phyloP scores from a whole-genome alignment of 148 eudicot species.

The Heliosperma pusillum region DNA sequence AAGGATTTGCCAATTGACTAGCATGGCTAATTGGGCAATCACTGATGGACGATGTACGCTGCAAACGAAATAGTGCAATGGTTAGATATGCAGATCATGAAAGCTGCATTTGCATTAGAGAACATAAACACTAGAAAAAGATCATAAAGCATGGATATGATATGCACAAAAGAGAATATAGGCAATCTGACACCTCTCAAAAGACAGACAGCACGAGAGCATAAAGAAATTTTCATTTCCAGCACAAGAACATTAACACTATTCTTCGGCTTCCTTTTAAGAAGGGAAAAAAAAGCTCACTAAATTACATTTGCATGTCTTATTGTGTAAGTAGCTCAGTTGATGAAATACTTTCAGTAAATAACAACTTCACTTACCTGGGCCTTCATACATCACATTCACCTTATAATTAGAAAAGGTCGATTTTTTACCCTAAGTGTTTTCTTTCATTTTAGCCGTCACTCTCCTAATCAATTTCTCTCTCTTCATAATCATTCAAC shows the following conservation, averaged over 20 bases:
- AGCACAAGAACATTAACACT: background rate
- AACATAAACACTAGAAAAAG: background rate
- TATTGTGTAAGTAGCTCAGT: background rate
- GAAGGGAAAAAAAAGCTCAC: too few species aligned
- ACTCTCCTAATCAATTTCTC: too few species aligned
- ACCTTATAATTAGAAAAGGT: background rate
- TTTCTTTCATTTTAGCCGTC: too few species aligned
- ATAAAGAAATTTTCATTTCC: background rate
- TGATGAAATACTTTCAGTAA: too few species aligned
- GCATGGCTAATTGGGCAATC: slow-evolving; percentile 76
- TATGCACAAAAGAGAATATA: background rate
- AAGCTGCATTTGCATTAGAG: background rate
- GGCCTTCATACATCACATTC: background rate
- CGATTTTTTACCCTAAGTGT: too few species aligned
- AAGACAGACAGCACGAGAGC: too few species aligned
- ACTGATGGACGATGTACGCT: slow-evolving; percentile 67
- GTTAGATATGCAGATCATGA: background rate
- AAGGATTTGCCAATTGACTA: slow-evolving; percentile 74
- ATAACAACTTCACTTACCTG: too few species aligned
- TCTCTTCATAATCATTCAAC: too few species aligned
- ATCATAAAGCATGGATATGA: too few species aligned
- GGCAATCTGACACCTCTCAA: background rate
- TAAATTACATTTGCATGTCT: background rate
- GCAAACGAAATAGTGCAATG: slow-evolving; percentile 12
- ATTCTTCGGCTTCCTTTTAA: background rate